Base-by-base conservation (phyloP, 23 red algal genomes). In the Gracilaria gracilis region DNA sequence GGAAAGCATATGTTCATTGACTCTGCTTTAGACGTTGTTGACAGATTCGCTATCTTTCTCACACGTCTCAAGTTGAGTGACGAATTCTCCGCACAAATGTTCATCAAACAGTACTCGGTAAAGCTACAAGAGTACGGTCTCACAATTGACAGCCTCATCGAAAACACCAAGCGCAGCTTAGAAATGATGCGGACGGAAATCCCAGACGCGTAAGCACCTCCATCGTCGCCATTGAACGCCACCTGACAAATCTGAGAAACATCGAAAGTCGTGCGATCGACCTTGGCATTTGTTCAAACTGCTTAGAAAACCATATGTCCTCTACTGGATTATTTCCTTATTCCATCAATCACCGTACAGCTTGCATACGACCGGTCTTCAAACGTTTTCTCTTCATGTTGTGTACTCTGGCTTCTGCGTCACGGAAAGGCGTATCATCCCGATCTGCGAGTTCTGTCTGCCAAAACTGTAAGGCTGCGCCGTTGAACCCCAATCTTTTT, bases 351-450 rank as follows among this genome's bases (percentile, higher is more conserved):
- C 53, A 62, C 55, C 79, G 24, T 20, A 62, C 79, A n/a, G 23
- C 24, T 37, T 61, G 49, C 53, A 82, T 64, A 47, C 31, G 53
- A 24, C 37, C 31, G 28, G 79, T 59, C 54, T 82, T 82, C 49
- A 72, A 27, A 38, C 61, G 59, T 39, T 72, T 74, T 71, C 67
- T 79, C 48, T 79, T 64, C 33, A 89, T 64, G 55, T 89, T 89
- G 71, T 67, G 67, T 12, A 50, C 91, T 53, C 64, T 74, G n/a
- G 81, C 82, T 51, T 46, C 54, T 25, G 91, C 91, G 28, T 94
- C 91, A 46, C 91, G 80, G 53, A 94, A 94, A 16, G 91, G 80
- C 21, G 91, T 71, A 66, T 94, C 81, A 65, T 94, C 91, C 27
- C 91, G 54, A 25, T 94, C 91, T n/a, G 64, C 82, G 25, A 94